Evolutionary conservation across 345 rosid genomes (phyloP).

Genomic region (Arabidopsis suecica): DNA sequence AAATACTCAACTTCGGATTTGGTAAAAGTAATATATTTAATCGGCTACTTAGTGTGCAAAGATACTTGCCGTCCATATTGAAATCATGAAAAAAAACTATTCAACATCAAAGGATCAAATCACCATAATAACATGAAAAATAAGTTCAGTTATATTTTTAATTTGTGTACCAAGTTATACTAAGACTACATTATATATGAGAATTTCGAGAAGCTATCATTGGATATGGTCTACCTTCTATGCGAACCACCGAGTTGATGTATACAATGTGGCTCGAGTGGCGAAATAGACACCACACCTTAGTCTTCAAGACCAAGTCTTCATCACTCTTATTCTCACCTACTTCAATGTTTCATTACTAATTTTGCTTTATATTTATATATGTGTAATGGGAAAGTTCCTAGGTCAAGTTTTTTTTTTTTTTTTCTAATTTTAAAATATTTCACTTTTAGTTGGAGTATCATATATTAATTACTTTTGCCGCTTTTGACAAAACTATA

Average conservation of each 20-base stretch:
- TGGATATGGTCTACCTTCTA: conserved; percentile 28
- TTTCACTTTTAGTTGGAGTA: background rate
- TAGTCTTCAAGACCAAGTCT: conserved; percentile 40
- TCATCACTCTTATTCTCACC: conserved; percentile 41
- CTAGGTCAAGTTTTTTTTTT: conserved; percentile 20
- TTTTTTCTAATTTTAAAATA: background rate
- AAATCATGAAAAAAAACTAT: background rate
- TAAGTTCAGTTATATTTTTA: background rate
- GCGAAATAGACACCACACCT: conserved; percentile 48
- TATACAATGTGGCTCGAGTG: conserved; percentile 26
- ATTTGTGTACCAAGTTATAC: background rate
- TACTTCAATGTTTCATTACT: conserved; percentile 30
- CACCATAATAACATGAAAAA: background rate
- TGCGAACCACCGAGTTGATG: conserved; percentile 38
- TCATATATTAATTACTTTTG: conserved; percentile 20
- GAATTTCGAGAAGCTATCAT: conserved; percentile 25
- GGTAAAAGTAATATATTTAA: background rate
- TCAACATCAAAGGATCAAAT: conserved; percentile 6
- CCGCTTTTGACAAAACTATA: conserved; percentile 25
- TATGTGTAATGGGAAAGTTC: conserved; percentile 36
- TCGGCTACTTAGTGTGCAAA: background rate
- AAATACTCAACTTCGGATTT: background rate
- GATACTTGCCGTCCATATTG: background rate
- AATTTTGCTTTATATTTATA: conserved; percentile 28
- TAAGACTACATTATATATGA: background rate